phyloP scores from a whole-genome alignment of 2,329 filamentous ascomycete genomes.

The Magnaporthiopsis incrustans region DNA sequence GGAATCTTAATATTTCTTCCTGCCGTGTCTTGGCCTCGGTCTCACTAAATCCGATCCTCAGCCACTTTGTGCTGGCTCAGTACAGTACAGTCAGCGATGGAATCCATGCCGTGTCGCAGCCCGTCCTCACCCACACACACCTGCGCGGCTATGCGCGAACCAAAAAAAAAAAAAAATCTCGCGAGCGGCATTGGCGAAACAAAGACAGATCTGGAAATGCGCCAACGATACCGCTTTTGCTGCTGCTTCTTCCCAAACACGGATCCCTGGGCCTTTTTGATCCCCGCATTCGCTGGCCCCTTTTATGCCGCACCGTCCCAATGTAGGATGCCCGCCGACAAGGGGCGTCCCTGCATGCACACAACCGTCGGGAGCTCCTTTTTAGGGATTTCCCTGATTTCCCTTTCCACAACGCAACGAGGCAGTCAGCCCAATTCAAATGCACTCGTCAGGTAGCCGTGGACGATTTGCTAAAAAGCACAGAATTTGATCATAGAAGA shows the following conservation, averaged over 20 bases:
- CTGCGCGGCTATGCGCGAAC: not conserved
- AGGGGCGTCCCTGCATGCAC: not conserved
- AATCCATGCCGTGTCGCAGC: not conserved
- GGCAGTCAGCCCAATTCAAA: not conserved
- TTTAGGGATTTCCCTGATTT: not conserved
- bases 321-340: not conserved
- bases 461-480: not conserved
- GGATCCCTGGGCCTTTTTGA: not conserved
- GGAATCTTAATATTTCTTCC: not conserved
- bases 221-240: not conserved
- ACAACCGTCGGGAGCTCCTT: not conserved
- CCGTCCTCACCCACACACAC: too few species aligned
- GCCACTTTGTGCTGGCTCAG: not conserved
- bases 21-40: not conserved
- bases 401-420: not conserved
- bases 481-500: not conserved
- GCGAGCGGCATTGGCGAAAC: not conserved
- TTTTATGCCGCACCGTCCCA: not conserved
- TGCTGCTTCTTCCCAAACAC: not conserved
- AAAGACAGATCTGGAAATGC: not conserved
- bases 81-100: not conserved
- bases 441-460: too few species aligned
- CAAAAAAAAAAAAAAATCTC: not conserved
- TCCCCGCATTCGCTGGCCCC: not conserved
- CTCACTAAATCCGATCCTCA: not conserved